Evolutionary conservation across 495 filamentous ascomycete genomes (phyloP).

Genomic region (Emericellopsis terricola): DNA sequence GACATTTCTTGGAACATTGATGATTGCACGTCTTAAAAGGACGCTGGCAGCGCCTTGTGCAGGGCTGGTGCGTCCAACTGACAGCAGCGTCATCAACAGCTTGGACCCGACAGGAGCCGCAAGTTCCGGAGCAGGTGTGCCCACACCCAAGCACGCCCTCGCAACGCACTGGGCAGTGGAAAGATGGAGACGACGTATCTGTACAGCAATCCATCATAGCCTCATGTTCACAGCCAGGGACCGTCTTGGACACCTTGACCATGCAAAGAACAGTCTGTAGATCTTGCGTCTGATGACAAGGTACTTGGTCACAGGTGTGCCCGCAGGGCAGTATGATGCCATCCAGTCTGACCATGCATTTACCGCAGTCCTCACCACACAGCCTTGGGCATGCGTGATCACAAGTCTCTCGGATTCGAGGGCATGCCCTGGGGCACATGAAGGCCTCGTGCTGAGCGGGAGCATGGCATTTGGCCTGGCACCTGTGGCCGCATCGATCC

Average conservation of each 20-base stretch:
- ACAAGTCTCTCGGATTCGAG: conserved; percentile 35
- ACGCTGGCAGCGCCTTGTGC: conserved; percentile 32
- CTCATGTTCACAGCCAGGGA: conserved; percentile 37
- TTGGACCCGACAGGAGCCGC: conserved; percentile 26
- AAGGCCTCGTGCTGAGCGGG: conserved; percentile 42
- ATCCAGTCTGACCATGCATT: conserved; percentile 4
- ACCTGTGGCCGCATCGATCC: conserved; percentile 57
- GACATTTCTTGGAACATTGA: conserved; percentile 12
- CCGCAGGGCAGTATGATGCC: conserved; percentile 36
- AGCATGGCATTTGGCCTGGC: conserved; percentile 53
- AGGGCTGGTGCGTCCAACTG: conserved; percentile 26
- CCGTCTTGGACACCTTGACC: conserved; percentile 16
- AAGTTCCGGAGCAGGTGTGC: conserved; percentile 37
- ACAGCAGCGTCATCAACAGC: conserved; percentile 8
- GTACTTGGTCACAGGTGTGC: conserved; percentile 27
- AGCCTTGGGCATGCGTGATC: conserved; percentile 38
- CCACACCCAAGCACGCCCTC: conserved; percentile 32
- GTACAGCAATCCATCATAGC: conserved; percentile 30
- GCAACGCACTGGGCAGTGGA: conserved; percentile 31
- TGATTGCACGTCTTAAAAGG: conserved; percentile 40
- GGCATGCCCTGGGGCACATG: conserved; percentile 42
- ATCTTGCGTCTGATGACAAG: conserved; percentile 25
- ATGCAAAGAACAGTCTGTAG: conserved; percentile 12
- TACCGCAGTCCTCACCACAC: conserved; percentile 35
- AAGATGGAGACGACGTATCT: conserved; percentile 16